Conservation (phyloP, 1,284 basidiomycete species). For the Cerrena zonata region DNA sequence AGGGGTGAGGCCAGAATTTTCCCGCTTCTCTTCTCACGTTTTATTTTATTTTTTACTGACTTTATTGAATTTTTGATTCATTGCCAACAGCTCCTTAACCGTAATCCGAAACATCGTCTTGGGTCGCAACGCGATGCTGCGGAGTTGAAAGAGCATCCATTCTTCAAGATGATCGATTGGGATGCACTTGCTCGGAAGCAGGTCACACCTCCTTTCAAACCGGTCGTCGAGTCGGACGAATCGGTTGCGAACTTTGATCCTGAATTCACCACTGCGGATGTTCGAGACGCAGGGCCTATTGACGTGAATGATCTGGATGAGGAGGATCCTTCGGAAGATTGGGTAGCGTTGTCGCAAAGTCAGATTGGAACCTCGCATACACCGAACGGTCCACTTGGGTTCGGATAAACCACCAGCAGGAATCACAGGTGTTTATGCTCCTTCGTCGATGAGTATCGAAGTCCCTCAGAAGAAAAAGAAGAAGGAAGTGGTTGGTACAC, state of each 20-base stretch:
- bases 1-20: slow-evolving; percentile 61
- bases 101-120: slow-evolving; percentile 94
- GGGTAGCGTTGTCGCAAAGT: slow-evolving; percentile 45
- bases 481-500: slow-evolving; percentile 37
- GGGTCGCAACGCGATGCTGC: slow-evolving; percentile 87
- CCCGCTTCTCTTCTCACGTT: slow-evolving; percentile 11
- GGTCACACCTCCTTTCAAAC: slow-evolving; percentile 96
- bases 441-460: slow-evolving; percentile 44
- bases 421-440: background rate
- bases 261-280: slow-evolving; percentile 88
- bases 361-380: slow-evolving; percentile 43
- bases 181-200: slow-evolving; percentile 80
- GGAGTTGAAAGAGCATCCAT: slow-evolving; percentile 93
- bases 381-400: slow-evolving; percentile 70
- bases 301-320: slow-evolving; percentile 56
- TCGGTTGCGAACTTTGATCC: slow-evolving; percentile 97
- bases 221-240: slow-evolving; percentile 96
- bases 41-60: slow-evolving; percentile 2
- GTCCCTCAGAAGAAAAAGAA: slow-evolving; percentile 46
- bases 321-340: slow-evolving; percentile 69
- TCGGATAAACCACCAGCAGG: slow-evolving; percentile 39
- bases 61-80: slow-evolving; percentile 4
- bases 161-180: slow-evolving; percentile 94
- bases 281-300: slow-evolving; percentile 63
- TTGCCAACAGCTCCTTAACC: slow-evolving; percentile 91